Evolutionary conservation across 2,329 filamentous ascomycete genomes (phyloP).

Genomic region (Curvularia sp.): DNA sequence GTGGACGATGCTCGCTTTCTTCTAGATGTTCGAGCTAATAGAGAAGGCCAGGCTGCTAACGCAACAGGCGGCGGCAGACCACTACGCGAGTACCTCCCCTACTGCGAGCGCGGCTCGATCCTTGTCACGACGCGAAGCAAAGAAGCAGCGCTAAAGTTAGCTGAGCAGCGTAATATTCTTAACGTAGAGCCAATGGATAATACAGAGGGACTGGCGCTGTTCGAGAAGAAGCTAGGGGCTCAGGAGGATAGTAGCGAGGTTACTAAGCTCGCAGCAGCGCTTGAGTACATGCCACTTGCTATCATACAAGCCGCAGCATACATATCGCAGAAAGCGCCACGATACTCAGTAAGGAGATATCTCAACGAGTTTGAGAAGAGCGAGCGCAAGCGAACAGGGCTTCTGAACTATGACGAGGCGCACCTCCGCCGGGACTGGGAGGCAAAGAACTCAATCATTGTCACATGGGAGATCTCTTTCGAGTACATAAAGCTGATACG

Average conservation of each 20-base stretch:
- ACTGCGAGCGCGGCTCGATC: conserved; percentile 18
- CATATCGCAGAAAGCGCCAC: conserved; percentile 27
- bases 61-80: background rate
- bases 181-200: conserved; percentile 19
- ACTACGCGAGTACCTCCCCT: conserved; percentile 16
- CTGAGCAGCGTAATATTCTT: conserved; percentile 13
- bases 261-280: conserved; percentile 13
- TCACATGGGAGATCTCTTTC: too few relatives aligned
- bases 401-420: conserved; percentile 29
- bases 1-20: conserved; percentile 15
- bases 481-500: too few relatives aligned
- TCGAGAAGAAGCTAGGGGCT: conserved; percentile 13
- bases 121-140: too few relatives aligned
- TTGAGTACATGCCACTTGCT: too few relatives aligned
- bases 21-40: background rate
- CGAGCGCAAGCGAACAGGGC: conserved; percentile 34
- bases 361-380: conserved; percentile 49
- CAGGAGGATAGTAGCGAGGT: background rate
- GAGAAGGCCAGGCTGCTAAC: background rate
- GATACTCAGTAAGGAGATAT: conserved; percentile 43
- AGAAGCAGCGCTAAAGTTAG: conserved; percentile 19
- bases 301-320: too few relatives aligned
- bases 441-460: conserved; percentile 47
- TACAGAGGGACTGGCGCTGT: conserved; percentile 7
- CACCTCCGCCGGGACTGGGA: conserved; percentile 21